Percentiles rank a stretch among this genome's conserved stretches.
Conservation (phyloP, 495 filamentous ascomycete species). For the Copromyces sp. region DNA sequence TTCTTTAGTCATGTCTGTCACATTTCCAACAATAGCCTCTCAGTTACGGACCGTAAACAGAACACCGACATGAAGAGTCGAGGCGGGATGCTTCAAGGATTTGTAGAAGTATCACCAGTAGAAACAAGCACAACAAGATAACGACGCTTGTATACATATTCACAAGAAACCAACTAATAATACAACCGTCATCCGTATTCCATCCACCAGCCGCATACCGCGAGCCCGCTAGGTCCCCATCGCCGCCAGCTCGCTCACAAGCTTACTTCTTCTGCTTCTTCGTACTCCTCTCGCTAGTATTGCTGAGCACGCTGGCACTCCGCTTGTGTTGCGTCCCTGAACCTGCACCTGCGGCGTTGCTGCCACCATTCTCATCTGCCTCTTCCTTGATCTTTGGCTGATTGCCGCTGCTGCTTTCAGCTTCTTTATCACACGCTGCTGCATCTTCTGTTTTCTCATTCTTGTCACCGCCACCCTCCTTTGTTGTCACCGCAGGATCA, state of each 20-base stretch:
- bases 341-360: not conserved
- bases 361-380: not conserved
- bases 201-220: not conserved
- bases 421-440: not conserved
- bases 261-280: conserved; percentile 61
- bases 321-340: conserved; percentile 44
- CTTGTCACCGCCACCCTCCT: conserved; percentile 1
- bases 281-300: conserved; percentile 54
- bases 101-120: too few relatives aligned
- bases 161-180: not conserved
- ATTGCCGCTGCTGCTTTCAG: not conserved
- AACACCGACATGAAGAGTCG: too few relatives aligned
- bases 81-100: too few relatives aligned
- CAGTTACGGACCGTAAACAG: too few relatives aligned
- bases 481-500: not conserved
- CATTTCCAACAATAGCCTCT: too few relatives aligned
- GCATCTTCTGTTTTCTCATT: not conserved
- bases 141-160: not conserved
- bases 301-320: conserved; percentile 66
- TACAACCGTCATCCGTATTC: not conserved
- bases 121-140: not conserved
- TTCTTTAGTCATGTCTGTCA: too few relatives aligned
- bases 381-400: conserved; percentile 13
- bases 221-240: too few relatives aligned
- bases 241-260: not conserved